Evolutionary conservation across 2,329 filamentous ascomycete species (phyloP).

Genomic region (Magnaporthiopsis rhizophila): DNA sequence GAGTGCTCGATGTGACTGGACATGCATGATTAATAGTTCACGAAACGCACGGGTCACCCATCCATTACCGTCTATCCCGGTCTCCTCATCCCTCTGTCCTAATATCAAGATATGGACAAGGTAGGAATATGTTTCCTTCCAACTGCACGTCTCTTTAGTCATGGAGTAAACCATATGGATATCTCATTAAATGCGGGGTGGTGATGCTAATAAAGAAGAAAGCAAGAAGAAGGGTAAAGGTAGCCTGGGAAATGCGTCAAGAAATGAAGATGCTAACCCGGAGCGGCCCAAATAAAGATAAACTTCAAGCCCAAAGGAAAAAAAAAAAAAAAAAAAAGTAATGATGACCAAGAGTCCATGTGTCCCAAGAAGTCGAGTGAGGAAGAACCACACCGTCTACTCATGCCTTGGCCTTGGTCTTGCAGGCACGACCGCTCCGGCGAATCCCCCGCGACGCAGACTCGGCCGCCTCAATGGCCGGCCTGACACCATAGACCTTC

Average conservation of each 20-base stretch:
- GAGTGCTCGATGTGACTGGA: neutral
- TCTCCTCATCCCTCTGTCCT: neutral
- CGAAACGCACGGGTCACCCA: neutral
- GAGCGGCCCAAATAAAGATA: neutral
- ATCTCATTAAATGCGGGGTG: no score
- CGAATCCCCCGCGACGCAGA: neutral
- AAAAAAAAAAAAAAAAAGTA: no score
- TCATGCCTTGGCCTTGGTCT: constrained; percentile 1
- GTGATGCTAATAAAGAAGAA: no score
- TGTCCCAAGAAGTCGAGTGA: no score
- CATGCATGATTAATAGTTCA: neutral
- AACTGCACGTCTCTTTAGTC: no score
- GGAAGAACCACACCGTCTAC: neutral
- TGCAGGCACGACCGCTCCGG: constrained; percentile 7
- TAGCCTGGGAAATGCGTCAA: no score
- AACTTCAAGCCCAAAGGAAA: no score
- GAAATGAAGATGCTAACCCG: no score
- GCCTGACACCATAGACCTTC: neutral
- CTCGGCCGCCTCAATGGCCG: neutral
- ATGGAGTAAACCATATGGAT: no score
- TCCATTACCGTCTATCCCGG: neutral
- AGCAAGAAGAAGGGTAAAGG: no score
- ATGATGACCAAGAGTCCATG: neutral
- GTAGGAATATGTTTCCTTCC: no score
- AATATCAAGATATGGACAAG: no score